Percentiles rank a stretch among this genome's conserved stretches.
These are phyloP conservation scores for Linnemannia exigua DNA, from an alignment of 192 early-diverging fungal genomes.

Conservation along the genomic window DNA sequence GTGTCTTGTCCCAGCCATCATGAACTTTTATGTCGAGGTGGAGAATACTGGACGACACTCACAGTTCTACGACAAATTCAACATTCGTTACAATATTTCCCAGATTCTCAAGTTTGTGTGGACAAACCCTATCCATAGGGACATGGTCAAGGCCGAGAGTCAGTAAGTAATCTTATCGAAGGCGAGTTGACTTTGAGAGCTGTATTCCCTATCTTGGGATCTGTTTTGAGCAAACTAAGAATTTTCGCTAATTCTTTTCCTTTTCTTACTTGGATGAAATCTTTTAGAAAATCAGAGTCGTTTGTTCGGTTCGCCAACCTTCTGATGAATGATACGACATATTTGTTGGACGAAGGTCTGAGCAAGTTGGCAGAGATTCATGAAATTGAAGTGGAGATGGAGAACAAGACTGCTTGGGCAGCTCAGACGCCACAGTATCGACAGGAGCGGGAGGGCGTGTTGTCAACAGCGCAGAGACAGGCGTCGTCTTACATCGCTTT, in stretches of 20 bases:
- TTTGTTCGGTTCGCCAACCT: slow-evolving; percentile 92
- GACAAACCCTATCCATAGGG: slow-evolving; percentile 79
- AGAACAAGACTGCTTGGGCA: slow-evolving; percentile 65
- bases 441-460: slow-evolving; percentile 72
- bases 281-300: slow-evolving; percentile 66
- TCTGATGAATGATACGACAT: slow-evolving; percentile 97
- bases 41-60: slow-evolving; percentile 93
- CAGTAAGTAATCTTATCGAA: slow-evolving; percentile 50
- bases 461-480: slow-evolving; percentile 83
- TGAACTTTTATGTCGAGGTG: slow-evolving; percentile 96
- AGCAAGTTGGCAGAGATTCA: slow-evolving; percentile 89
- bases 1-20: slow-evolving; percentile 85
- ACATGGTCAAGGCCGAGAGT: slow-evolving; percentile 72
- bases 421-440: slow-evolving; percentile 64
- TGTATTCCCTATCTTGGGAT: not conserved
- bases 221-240: no score
- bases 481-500: slow-evolving; percentile 89
- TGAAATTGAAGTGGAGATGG: slow-evolving; percentile 85
- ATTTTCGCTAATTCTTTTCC: not conserved
- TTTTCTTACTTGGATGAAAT: not conserved
- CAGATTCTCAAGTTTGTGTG: slow-evolving; percentile 91
- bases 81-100: slow-evolving; percentile 95
- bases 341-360: slow-evolving; percentile 93
- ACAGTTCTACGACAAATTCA: slow-evolving; percentile 99
- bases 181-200: not conserved